These are phyloP conservation scores for Trichoderma afroharzianum DNA, from an alignment of 2,329 filamentous ascomycete genomes.

Conservation along the genomic window DNA sequence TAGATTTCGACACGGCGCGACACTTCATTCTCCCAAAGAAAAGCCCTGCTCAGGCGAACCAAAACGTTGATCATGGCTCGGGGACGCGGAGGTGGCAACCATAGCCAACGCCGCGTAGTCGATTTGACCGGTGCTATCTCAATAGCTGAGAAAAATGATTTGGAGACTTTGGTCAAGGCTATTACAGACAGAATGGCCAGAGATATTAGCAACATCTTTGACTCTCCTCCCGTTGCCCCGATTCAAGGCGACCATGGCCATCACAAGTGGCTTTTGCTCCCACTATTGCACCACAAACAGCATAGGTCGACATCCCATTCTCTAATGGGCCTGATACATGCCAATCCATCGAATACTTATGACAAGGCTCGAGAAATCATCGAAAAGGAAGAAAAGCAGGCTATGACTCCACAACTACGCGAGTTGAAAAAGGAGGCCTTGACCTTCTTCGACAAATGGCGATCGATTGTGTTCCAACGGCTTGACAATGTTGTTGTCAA, in stretches of 20 bases:
- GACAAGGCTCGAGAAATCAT: constrained; percentile 28
- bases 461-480: constrained; percentile 63
- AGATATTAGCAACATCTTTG: constrained; percentile 51
- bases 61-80: constrained; percentile 35
- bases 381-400: constrained; percentile 31
- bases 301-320: constrained; percentile 16
- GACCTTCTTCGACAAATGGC: constrained; percentile 77
- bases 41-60: neutral
- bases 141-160: constrained; percentile 47
- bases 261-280: constrained; percentile 35
- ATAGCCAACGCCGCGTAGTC: constrained; percentile 41
- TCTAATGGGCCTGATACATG: constrained; percentile 1
- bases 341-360: constrained; percentile 22
- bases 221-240: constrained; percentile 39
- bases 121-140: constrained; percentile 51
- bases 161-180: constrained; percentile 48
- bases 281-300: constrained; percentile 31
- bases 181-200: constrained; percentile 55
- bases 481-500: constrained; percentile 64
- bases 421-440: constrained; percentile 69
- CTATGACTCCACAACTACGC: constrained; percentile 46
- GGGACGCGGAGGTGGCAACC: constrained; percentile 33
- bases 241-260: constrained; percentile 28
- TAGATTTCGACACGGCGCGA: neutral
- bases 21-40: neutral